Evolutionary conservation across 371 early-diverging fungal genomes (phyloP).

Genomic region (Circinella minor): DNA sequence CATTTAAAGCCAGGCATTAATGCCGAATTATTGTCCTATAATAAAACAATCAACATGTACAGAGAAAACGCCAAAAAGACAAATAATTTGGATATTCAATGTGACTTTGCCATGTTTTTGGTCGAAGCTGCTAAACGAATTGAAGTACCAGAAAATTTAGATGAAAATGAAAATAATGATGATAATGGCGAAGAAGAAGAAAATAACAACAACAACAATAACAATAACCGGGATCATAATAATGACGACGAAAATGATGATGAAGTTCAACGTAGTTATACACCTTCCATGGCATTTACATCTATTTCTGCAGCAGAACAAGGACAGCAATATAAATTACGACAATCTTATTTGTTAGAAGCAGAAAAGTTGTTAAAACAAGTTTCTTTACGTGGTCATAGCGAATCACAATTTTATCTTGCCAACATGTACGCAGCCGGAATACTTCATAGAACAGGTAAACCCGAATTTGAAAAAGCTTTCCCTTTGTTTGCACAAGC

Average conservation of each 20-base stretch:
- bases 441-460: slow-evolving; percentile 43
- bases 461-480: slow-evolving; percentile 67
- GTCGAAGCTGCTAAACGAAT: slow-evolving; percentile 62
- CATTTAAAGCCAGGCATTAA: slow-evolving; percentile 66
- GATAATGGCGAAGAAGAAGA: not conserved
- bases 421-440: slow-evolving; percentile 67
- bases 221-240: slow-evolving; percentile 1
- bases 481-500: slow-evolving; percentile 70
- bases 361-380: slow-evolving; percentile 61
- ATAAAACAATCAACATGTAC: slow-evolving; percentile 76
- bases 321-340: not conserved
- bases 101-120: slow-evolving; percentile 79
- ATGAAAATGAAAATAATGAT: slow-evolving; percentile 3
- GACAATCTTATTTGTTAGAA: slow-evolving; percentile 47
- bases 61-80: slow-evolving; percentile 79
- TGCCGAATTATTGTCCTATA: slow-evolving; percentile 63
- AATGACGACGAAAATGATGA: not conserved
- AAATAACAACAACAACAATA: not conserved
- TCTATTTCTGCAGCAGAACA: not conserved
- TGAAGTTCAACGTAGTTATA: not conserved
- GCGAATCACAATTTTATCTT: slow-evolving; percentile 64
- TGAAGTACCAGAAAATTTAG: slow-evolving; percentile 10
- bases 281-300: not conserved
- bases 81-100: slow-evolving; percentile 73
- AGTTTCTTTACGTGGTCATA: slow-evolving; percentile 58